Percentiles rank a stretch among this genome's conserved stretches.
Conservation (phyloP, 2,329 filamentous ascomycete species). For the Trichoderma citrinoviride region DNA sequence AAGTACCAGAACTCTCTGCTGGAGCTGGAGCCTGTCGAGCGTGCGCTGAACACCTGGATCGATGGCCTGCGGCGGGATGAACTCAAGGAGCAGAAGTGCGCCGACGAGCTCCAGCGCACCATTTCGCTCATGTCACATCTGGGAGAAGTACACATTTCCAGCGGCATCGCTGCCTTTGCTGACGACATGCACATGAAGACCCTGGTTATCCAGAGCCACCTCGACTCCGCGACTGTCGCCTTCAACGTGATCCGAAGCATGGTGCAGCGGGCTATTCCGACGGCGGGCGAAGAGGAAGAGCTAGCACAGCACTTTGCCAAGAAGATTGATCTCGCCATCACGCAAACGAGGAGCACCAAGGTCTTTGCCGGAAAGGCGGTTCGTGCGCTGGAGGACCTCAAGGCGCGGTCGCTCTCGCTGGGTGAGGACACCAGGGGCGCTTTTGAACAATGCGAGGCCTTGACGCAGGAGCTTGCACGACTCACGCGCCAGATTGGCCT, state of each 20-base stretch:
- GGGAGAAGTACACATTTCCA: conserved; percentile 72
- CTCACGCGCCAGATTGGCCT: conserved; percentile 66
- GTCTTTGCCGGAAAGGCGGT: conserved; percentile 77
- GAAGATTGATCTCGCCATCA: conserved; percentile 69
- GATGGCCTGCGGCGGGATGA: conserved; percentile 81
- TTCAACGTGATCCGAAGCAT: conserved; percentile 63
- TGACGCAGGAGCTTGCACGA: conserved; percentile 62
- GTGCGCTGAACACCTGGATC: conserved; percentile 83
- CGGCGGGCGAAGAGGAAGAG: conserved; percentile 56
- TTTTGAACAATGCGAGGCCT: conserved; percentile 68
- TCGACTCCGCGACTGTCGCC: conserved; percentile 72
- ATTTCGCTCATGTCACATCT: conserved; percentile 86
- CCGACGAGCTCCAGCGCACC: conserved; percentile 76
- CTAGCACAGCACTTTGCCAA: conserved; percentile 64
- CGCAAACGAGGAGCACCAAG: conserved; percentile 77
- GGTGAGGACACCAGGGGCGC: conserved; percentile 62
- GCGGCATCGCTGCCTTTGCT: conserved; percentile 68
- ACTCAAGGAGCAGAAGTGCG: conserved; percentile 78
- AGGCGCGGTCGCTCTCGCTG: conserved; percentile 70
- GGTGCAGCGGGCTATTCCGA: conserved; percentile 63
- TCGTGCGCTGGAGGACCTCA: conserved; percentile 73
- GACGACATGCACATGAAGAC: conserved; percentile 78
- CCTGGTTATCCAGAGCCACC: conserved; percentile 71
- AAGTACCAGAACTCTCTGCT: conserved; percentile 76
- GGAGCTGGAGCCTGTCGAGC: conserved; percentile 88